A percentile compares a stretch with the other conserved stretches of the same genome.
Conservation (phyloP, 345 rosid species). For the Conringia planisiliqua region DNA sequence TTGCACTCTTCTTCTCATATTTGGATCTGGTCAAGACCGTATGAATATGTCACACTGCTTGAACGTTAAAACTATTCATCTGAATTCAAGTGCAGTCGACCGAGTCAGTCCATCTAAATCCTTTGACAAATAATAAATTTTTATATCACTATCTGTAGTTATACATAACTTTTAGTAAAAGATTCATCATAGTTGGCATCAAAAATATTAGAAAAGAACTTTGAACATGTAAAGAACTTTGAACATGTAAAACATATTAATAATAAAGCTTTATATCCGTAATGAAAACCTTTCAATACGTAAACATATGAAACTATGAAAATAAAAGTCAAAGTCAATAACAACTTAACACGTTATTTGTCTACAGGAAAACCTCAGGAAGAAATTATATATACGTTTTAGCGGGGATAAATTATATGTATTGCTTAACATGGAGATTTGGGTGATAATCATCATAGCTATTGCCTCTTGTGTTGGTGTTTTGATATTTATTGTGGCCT, state of each 20-base stretch:
- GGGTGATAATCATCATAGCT: slow-evolving; percentile 11
- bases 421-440: slow-evolving; percentile 16
- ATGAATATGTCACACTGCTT: background rate
- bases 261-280: background rate
- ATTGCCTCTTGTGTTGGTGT: slow-evolving; percentile 4
- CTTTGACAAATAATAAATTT: background rate
- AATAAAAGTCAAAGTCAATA: slow-evolving; percentile 7
- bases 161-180: no score
- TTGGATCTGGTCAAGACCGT: background rate
- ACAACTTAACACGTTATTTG: slow-evolving; percentile 12
- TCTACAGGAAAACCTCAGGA: background rate
- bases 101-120: background rate
- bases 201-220: background rate
- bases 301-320: background rate
- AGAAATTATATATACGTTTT: slow-evolving; percentile 2
- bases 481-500: background rate
- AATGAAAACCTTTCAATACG: background rate
- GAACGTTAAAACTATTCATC: background rate
- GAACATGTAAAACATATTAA: background rate
- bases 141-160: background rate
- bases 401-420: background rate
- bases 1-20: background rate
- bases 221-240: background rate
- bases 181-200: background rate
- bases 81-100: background rate